Base-by-base conservation (phyloP, 768 basidiomycete genomes). In the Rhodosporidiobolus sp. region DNA sequence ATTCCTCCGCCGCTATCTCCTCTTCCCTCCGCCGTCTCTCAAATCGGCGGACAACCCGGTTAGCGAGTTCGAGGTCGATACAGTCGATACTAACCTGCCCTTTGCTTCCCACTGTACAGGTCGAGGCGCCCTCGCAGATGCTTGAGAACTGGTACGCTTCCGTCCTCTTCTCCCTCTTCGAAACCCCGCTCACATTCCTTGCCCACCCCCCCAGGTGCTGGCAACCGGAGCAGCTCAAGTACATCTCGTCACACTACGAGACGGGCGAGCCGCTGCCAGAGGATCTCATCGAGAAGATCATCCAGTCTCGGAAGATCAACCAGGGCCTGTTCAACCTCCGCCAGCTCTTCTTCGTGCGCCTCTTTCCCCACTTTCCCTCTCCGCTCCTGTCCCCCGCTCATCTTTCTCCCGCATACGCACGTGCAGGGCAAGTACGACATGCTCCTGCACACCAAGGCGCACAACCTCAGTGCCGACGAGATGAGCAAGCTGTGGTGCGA, bases 91-190 rank as follows among this genome's bases (percentile, higher is more conserved):
- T 24, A 12, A 43, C 38, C 49, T 48, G 46, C 24, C 50, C 17
- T 26, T 26, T 12, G 52, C 46, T 1, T 48, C 22, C 22, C 22
- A 6, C 28, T 32, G 28, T 16, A 22, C 63, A 64, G 73, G 91
- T 92, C 17, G 91, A 94, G 81, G 92, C 92, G 5, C 92, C 92
- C 0, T 90, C 89, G 26, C 91, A 94, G 82, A 93, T 93, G 92
- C 83, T 93, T 71, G 92, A 94, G 82, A 91, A 93, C 78, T 94
- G 92, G 92, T n/a, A n/a, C n/a, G n/a, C n/a, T n/a, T n/a, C n/a
- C n/a, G n/a, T n/a, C n/a, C 88, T 57, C 26, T 81, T 75, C 10
- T 16, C 22, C 53, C 4, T 30, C 43, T 16, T 8, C 45, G 3
- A n/a, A n/a, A n/a, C n/a, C n/a, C n/a, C n/a, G n/a, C n/a, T n/a